Evolutionary conservation across 768 basidiomycete genomes (phyloP).

Genomic region (Russula earlei): DNA sequence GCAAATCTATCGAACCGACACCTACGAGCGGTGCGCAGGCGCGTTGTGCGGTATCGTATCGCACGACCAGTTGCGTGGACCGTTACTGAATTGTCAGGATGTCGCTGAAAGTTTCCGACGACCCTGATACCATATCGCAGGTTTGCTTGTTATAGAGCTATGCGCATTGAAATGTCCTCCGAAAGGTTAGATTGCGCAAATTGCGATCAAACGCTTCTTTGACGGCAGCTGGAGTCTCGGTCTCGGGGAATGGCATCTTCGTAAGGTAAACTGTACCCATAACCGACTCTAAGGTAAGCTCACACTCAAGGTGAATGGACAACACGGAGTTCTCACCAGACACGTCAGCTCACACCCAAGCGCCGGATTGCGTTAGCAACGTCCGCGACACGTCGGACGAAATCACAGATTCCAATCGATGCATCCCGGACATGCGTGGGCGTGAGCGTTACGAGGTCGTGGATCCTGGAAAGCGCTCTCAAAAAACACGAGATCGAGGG

Average conservation of each 20-base stretch:
- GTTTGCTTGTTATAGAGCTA: background rate
- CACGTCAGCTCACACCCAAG: background rate
- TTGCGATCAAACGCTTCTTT: background rate
- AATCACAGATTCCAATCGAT: background rate
- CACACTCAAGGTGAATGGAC: background rate
- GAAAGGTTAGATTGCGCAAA: background rate
- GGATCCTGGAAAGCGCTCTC: background rate
- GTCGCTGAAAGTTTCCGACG: background rate
- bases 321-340: conserved; percentile 5
- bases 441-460: background rate
- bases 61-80: background rate
- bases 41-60: background rate
- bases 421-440: background rate
- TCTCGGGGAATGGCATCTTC: background rate
- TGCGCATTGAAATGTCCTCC: conserved; percentile 2
- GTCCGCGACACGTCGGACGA: conserved; percentile 6
- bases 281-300: background rate
- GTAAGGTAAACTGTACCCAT: background rate
- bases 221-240: background rate
- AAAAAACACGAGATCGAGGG: background rate
- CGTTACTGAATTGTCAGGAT: background rate
- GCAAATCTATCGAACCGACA: background rate
- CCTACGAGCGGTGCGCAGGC: background rate
- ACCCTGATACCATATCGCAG: background rate
- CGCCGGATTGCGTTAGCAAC: conserved; percentile 5